These are phyloP conservation scores for Cordyceps tenuipes DNA, from an alignment of 2,329 filamentous ascomycete genomes.

Conservation along the genomic window DNA sequence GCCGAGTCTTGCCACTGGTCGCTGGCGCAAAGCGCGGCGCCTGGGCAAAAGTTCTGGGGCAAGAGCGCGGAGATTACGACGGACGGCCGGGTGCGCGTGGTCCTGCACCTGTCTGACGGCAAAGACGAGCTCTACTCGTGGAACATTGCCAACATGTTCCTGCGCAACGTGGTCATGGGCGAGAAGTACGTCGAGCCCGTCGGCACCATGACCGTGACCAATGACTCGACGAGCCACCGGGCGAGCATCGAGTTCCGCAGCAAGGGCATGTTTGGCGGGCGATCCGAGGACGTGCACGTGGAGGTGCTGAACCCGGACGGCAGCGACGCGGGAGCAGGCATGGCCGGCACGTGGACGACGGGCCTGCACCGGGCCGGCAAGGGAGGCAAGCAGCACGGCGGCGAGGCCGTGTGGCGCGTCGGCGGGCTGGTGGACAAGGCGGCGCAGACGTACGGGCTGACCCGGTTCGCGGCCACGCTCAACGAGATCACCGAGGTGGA, in stretches of 20 bases:
- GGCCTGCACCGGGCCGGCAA: conserved; percentile 58
- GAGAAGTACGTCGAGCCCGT: conserved; percentile 98
- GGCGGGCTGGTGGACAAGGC: conserved; percentile 73
- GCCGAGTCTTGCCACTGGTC: conserved; percentile 83
- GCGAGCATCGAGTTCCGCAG: conserved; percentile 85
- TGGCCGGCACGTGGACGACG: conserved; percentile 79
- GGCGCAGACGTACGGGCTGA: conserved; percentile 76
- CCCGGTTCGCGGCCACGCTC: conserved; percentile 72
- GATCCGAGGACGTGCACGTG: conserved; percentile 80
- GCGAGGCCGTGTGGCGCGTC: conserved; percentile 67
- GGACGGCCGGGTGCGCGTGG: conserved; percentile 74
- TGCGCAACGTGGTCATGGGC: conserved; percentile 93
- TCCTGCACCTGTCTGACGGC: conserved; percentile 56
- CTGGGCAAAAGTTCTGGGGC: conserved; percentile 96
- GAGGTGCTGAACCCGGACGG: conserved; percentile 64
- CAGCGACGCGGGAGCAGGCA: conserved; percentile 53
- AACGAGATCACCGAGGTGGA: conserved; percentile 86
- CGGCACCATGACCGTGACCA: conserved; percentile 76
- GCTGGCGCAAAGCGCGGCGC: conserved; percentile 76
- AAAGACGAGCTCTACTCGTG: conserved; percentile 80
- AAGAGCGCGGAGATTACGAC: conserved; percentile 93
- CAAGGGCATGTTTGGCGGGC: conserved; percentile 94
- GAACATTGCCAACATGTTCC: conserved; percentile 79
- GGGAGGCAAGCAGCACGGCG: conserved; percentile 40
- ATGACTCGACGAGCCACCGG: conserved; percentile 76